These are phyloP conservation scores for Eucalyptus viminalis DNA, from an alignment of 345 rosid species.

Conservation along the genomic window DNA sequence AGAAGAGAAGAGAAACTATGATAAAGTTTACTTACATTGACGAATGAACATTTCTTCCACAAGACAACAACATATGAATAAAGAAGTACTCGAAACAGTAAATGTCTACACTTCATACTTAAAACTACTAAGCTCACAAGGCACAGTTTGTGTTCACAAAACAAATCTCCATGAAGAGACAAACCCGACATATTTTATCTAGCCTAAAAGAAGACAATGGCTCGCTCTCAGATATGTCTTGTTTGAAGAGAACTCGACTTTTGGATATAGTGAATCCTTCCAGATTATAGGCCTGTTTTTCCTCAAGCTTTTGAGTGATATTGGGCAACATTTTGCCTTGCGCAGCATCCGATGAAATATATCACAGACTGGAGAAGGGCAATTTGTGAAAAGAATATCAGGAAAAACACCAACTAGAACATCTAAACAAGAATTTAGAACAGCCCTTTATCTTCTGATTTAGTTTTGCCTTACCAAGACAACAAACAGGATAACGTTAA, in stretches of 20 bases:
- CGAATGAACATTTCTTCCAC: background rate
- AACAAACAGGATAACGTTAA: conserved; percentile 54
- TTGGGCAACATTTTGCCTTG: conserved; percentile 60
- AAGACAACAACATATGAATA: background rate
- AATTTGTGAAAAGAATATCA: background rate
- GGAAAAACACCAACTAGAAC: background rate
- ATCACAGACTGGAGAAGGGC: conserved; percentile 37
- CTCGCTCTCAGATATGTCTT: background rate
- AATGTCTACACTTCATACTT: background rate
- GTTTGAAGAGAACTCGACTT: background rate
- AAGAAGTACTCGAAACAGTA: background rate
- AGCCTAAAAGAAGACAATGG: background rate
- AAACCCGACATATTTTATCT: background rate
- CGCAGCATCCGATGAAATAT: conserved; percentile 93
- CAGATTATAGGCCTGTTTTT: background rate
- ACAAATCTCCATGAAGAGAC: background rate
- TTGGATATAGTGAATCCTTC: background rate
- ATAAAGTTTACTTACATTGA: background rate
- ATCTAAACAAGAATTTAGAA: background rate
- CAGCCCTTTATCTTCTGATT: background rate
- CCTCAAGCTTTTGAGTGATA: conserved; percentile 35
- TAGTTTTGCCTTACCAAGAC: conserved; percentile 50
- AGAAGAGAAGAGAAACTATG: background rate
- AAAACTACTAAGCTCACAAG: background rate
- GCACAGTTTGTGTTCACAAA: background rate